Percentiles rank a stretch among this genome's conserved stretches.
These are phyloP conservation scores for Kwoniella mangroviensis DNA, from an alignment of 768 basidiomycete genomes.

Conservation along the genomic window DNA sequence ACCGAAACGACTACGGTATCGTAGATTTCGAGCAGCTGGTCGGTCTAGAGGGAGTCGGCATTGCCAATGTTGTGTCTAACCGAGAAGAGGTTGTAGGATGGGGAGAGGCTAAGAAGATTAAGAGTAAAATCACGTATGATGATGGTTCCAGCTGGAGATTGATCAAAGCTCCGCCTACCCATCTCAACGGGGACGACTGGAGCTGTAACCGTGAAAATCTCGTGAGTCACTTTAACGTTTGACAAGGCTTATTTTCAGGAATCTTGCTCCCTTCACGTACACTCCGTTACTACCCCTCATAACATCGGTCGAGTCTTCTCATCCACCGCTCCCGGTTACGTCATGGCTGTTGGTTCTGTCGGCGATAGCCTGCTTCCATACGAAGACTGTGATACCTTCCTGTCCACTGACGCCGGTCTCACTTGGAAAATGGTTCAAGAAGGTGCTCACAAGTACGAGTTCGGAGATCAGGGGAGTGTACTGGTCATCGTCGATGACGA, in stretches of 20 bases:
- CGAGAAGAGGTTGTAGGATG: slow-evolving; percentile 79
- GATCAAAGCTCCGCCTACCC: slow-evolving; percentile 67
- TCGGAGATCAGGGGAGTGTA: slow-evolving; percentile 87
- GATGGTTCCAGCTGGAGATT: slow-evolving; percentile 85
- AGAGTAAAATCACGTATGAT: slow-evolving; percentile 83
- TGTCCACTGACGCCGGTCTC: slow-evolving; percentile 86
- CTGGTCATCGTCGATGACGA: slow-evolving; percentile 84
- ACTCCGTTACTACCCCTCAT: slow-evolving; percentile 89
- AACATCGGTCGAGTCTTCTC: slow-evolving; percentile 95
- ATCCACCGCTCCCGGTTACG: slow-evolving; percentile 88
- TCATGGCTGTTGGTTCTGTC: slow-evolving; percentile 94
- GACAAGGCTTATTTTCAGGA: slow-evolving; percentile 46
- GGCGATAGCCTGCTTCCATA: slow-evolving; percentile 72
- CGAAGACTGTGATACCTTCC: slow-evolving; percentile 87
- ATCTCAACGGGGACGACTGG: slow-evolving; percentile 68
- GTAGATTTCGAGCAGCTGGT: slow-evolving; percentile 83
- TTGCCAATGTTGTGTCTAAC: slow-evolving; percentile 86
- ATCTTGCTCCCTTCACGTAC: slow-evolving; percentile 81
- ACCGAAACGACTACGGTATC: slow-evolving; percentile 82
- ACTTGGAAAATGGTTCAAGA: slow-evolving; percentile 77
- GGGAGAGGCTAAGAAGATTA: slow-evolving; percentile 71
- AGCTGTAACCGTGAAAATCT: slow-evolving; percentile 66
- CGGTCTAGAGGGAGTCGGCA: slow-evolving; percentile 70
- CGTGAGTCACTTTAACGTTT: slow-evolving; percentile 4
- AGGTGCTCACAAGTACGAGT: slow-evolving; percentile 91